Base-by-base conservation (phyloP, 2,329 filamentous ascomycete genomes). In the Sclerotinia nivalis region DNA sequence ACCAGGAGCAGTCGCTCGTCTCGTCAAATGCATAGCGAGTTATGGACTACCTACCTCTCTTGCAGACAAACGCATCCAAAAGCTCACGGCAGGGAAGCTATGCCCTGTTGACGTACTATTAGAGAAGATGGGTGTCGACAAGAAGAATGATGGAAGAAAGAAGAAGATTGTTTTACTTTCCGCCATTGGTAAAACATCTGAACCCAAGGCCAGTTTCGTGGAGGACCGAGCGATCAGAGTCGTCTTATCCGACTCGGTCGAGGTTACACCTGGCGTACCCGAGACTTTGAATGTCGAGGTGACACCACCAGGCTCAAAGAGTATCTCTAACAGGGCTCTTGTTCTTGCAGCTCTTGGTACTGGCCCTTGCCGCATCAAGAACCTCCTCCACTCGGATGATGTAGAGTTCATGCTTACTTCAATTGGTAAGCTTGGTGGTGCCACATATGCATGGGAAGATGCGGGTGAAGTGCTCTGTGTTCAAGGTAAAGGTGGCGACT, bases 401-500 rank as follows among this genome's bases (percentile, higher is more conserved):
- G 97, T 94, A 0, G 93, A 98, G 79, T 96, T 93, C 80, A 99
- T 99, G 96, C 84, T 99, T 58, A 93, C 93, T 70, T 95, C 96
- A n/a, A 89, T 99, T 70, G 87, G 88, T 37, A 89, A 90, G 76
- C 87, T 99, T 34, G 90, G 92, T 45, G 96, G 94, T 43, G 95
- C 94, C 25, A 91, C 91, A 0, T 98, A 96, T 81, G 88, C 90
- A 0, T 99, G 95, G 95, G 93, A 97, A 80, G 92, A 97, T 66
- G 91, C 93, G 70, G 96, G 96, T n/a, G 92, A 96, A 75, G 89
- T 96, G 12, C 85, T 99, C 40, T 89, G 96, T 4, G 92, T 99
- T 22, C 89, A 91, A 72, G 96, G 96, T 68, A 97, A 93, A 76
- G 95, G 94, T n/a, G 96, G 96, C 65, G 87, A 89, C 72, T 85